These are phyloP conservation scores for Suillus spraguei DNA, from an alignment of 768 basidiomycete species.

Conservation along the genomic window DNA sequence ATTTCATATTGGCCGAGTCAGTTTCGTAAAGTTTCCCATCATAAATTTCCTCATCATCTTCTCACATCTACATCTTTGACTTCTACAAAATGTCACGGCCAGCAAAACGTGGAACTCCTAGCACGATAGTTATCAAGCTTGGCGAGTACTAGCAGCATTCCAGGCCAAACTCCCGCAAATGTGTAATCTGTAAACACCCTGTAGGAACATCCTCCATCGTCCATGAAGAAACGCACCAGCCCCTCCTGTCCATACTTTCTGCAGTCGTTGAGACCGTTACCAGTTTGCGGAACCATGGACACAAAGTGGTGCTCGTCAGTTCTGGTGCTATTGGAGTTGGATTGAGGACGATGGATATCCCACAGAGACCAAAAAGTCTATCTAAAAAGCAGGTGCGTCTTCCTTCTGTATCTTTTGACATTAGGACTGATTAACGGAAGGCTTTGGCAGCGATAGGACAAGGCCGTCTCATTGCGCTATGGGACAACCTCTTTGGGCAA, in stretches of 20 bases:
- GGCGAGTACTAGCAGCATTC: constrained; percentile 46
- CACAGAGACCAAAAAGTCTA: constrained; percentile 78
- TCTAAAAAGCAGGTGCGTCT: constrained; percentile 87
- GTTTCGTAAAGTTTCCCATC: not conserved
- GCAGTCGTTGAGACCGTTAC: constrained; percentile 91
- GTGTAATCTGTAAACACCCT: constrained; percentile 17
- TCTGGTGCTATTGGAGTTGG: constrained; percentile 99
- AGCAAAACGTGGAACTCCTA: constrained; percentile 36
- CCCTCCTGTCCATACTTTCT: constrained; percentile 88
- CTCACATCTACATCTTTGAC: not conserved
- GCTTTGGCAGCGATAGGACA: constrained; percentile 97
- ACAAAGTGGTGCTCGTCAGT: constrained; percentile 94
- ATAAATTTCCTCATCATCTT: not conserved
- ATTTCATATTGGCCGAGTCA: not conserved
- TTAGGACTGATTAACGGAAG: constrained; percentile 45
- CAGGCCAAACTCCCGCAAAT: constrained; percentile 12
- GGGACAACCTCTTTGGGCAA: constrained; percentile 96
- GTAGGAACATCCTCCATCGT: constrained; percentile 94
- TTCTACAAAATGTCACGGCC: constrained; percentile 21
- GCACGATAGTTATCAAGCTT: constrained; percentile 86
- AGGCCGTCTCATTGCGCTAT: constrained; percentile 92
- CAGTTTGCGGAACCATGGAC: constrained; percentile 73
- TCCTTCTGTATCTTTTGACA: not conserved
- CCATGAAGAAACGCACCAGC: constrained; percentile 90
- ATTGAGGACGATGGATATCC: constrained; percentile 85